Evolutionary conservation across 2,329 filamentous ascomycete genomes (phyloP).

Genomic region (Trichophaea hybrida): DNA sequence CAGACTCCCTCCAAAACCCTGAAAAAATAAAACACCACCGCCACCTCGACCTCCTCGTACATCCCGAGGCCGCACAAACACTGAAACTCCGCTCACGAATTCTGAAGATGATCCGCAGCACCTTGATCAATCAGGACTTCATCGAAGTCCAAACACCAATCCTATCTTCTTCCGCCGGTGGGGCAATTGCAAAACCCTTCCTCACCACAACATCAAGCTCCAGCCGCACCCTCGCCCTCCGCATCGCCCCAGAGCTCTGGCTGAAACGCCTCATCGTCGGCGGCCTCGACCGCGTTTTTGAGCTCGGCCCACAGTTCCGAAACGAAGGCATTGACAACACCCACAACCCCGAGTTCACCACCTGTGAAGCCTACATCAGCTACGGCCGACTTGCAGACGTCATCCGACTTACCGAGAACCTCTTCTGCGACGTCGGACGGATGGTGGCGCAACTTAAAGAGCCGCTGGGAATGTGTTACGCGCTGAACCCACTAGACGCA

Average conservation of each 20-base stretch:
- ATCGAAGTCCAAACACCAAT: slow-evolving; percentile 86
- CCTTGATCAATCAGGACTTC: slow-evolving; percentile 58
- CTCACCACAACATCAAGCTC: slow-evolving; percentile 57
- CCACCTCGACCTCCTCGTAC: slow-evolving; percentile 75
- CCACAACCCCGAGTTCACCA: slow-evolving; percentile 95
- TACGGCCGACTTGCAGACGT: slow-evolving; percentile 64
- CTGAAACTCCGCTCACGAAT: slow-evolving; percentile 61
- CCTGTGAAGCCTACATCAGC: slow-evolving; percentile 90
- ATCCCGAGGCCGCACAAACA: slow-evolving; percentile 51
- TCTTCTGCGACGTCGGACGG: slow-evolving; percentile 48
- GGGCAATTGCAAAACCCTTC: slow-evolving; percentile 77
- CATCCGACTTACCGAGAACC: slow-evolving; percentile 57
- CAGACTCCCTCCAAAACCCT: slow-evolving; percentile 44
- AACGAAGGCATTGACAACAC: slow-evolving; percentile 86
- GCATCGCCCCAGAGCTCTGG: slow-evolving; percentile 90
- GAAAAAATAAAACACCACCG: slow-evolving; percentile 62
- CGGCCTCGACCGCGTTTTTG: slow-evolving; percentile 76
- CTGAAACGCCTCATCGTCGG: slow-evolving; percentile 83
- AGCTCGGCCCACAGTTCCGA: slow-evolving; percentile 81
- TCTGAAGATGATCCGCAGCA: slow-evolving; percentile 57
- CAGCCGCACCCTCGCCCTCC: slow-evolving; percentile 58
- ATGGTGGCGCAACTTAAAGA: slow-evolving; percentile 38
- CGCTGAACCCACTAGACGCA: slow-evolving; percentile 37
- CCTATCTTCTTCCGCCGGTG: slow-evolving; percentile 66
- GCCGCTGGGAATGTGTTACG: slow-evolving; percentile 32